Base-by-base conservation (phyloP, 1,284 basidiomycete species). In the Moniliella sp. region DNA sequence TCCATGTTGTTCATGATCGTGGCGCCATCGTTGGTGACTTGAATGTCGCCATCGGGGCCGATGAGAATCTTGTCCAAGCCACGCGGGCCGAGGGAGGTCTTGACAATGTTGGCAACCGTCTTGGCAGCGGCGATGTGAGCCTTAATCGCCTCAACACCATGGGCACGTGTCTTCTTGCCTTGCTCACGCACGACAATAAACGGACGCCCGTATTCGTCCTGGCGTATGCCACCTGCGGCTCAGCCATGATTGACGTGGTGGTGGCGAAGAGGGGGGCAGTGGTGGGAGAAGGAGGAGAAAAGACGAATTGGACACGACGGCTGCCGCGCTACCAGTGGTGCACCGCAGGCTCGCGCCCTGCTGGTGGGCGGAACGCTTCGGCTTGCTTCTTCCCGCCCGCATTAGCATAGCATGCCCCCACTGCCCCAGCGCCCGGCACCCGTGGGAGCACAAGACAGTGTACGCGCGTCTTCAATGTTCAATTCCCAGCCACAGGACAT, bases 61-160 rank as follows among this genome's bases (percentile, higher is more conserved):
- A 97, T 93, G 57, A 97, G 72, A 61, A 97, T 94, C 73, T 97
- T 97, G 71, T 97, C 91, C 37, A 97, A 72, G 30, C 88, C 84
- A 68, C 86, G 70, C 15, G 88, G 88, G 14, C 88, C 88, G 17
- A 97, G 69, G 5, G 83, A 93, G 34, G 86, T 88, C 55, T 80
- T 75, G 57, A 97, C 73, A 57, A 97, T 93, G 64, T 88, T 86
- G 15, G 84, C 74, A 27, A 94, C 83, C 10, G 81, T 81, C 33
- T 94, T 65, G 84, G 88, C 30, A 75, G 79, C 84, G 86, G 38
- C 15, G 32, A 48, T 57, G 35, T 52, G 50, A 37, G 48, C 45
- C 70, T 93, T 88, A 69, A 97, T 93, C 44, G 88, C 88, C 63
- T 91, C 81, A 43, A 79, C 64, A 37, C 91, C 91, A 67, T 94